These are phyloP conservation scores for Anisodus tanguticus DNA, from an alignment of 257 asterid species.

Conservation along the genomic window DNA sequence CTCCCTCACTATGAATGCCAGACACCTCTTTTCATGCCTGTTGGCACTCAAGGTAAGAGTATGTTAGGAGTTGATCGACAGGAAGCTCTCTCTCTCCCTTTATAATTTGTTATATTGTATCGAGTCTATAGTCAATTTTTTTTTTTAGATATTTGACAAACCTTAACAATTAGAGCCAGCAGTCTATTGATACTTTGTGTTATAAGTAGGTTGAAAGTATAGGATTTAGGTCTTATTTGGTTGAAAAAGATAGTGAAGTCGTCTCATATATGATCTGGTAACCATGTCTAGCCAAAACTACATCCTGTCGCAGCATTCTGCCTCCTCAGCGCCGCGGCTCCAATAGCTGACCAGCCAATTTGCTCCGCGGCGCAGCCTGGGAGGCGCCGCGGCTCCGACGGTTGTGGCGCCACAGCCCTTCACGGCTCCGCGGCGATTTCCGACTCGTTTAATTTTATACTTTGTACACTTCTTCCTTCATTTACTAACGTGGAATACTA, in stretches of 20 bases:
- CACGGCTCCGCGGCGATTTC: too few relatives aligned
- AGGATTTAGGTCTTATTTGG: background rate
- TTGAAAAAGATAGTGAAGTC: background rate
- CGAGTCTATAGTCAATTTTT: background rate
- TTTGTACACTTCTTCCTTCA: too few relatives aligned
- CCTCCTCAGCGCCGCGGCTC: too few relatives aligned
- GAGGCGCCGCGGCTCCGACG: too few relatives aligned
- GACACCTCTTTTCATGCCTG: slow-evolving; percentile 97
- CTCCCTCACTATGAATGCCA: slow-evolving; percentile 88
- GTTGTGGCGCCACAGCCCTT: too few relatives aligned
- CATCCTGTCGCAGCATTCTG: too few relatives aligned
- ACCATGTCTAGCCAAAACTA: background rate
- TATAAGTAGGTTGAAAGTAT: background rate
- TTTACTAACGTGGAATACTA: too few relatives aligned
- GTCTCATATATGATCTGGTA: slow-evolving; percentile 6
- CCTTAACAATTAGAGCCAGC: slow-evolving; percentile 19
- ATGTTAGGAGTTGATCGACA: background rate
- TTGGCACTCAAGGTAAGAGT: slow-evolving; percentile 92
- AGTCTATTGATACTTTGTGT: background rate
- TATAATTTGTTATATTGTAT: background rate
- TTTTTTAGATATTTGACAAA: background rate
- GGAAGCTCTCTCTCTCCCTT: background rate
- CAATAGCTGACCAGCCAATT: too few relatives aligned
- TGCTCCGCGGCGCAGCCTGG: too few relatives aligned
- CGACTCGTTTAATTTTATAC: too few relatives aligned